Evolutionary conservation across 257 asterid genomes (phyloP).

Genomic region (Plantago elongata): DNA sequence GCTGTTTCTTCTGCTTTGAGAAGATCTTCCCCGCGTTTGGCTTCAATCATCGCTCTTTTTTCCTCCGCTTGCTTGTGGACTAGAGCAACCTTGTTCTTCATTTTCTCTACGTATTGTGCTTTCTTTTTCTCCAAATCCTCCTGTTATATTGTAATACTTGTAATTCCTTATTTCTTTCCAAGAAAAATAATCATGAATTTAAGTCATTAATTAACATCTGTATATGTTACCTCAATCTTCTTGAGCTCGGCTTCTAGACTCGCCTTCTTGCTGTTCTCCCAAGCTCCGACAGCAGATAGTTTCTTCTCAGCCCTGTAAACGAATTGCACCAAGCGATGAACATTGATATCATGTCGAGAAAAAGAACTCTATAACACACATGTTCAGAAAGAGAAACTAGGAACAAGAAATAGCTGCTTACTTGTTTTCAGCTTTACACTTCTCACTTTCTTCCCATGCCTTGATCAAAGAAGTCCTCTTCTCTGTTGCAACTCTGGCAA

Average conservation of each 20-base stretch:
- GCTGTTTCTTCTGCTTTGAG: slow-evolving; percentile 89
- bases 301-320: slow-evolving; percentile 49
- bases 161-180: too few species aligned
- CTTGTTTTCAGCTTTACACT: slow-evolving; percentile 76
- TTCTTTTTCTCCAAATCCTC: slow-evolving; percentile 79
- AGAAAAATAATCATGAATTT: too few species aligned
- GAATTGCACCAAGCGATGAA: neutral
- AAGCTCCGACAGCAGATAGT: slow-evolving; percentile 36
- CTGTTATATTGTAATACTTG: slow-evolving; percentile 22
- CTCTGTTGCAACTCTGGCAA: slow-evolving; percentile 75
- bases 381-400: neutral
- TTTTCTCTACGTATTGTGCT: slow-evolving; percentile 65
- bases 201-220: too few species aligned
- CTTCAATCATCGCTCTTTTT: slow-evolving; percentile 64
- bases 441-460: slow-evolving; percentile 99
- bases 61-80: slow-evolving; percentile 84
- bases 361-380: neutral
- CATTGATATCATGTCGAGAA: neutral
- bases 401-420: slow-evolving; percentile 18
- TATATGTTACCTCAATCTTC: slow-evolving; percentile 42
- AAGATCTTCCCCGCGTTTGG: slow-evolving; percentile 77
- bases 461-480: slow-evolving; percentile 66
- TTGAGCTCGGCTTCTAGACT: slow-evolving; percentile 50
- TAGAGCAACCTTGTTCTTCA: slow-evolving; percentile 68
- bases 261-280: slow-evolving; percentile 68